These are phyloP conservation scores for Xanthoconium separans DNA, from an alignment of 1,284 basidiomycete species.

Conservation along the genomic window DNA sequence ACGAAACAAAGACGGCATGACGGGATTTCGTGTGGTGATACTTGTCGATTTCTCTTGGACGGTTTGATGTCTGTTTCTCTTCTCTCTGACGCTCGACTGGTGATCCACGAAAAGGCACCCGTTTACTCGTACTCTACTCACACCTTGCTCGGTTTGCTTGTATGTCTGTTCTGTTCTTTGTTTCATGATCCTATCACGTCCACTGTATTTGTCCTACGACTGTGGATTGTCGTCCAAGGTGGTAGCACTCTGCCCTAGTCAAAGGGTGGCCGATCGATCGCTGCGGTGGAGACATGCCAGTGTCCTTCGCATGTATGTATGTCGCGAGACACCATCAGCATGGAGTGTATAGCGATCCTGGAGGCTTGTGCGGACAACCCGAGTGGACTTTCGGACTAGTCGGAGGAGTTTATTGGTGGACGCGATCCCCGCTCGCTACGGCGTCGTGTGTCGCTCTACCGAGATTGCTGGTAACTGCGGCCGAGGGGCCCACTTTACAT, in stretches of 20 bases:
- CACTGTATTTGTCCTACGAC: slow-evolving; percentile 10
- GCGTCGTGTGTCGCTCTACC: neutral
- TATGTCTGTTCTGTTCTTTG: neutral
- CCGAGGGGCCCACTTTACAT: neutral
- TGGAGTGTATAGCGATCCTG: neutral
- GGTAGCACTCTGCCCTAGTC: neutral
- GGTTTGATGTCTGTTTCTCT: neutral
- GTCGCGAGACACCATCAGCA: neutral
- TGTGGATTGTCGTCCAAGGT: neutral
- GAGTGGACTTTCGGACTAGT: neutral
- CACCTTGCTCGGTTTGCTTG: slow-evolving; percentile 4
- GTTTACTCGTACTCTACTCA: slow-evolving; percentile 18
- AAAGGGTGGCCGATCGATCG: slow-evolving; percentile 7
- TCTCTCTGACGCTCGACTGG: slow-evolving; percentile 7
- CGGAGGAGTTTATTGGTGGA: no score
- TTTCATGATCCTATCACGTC: slow-evolving; percentile 8
- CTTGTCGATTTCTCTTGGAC: slow-evolving; percentile 5
- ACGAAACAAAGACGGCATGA: slow-evolving; percentile 9
- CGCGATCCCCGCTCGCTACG: neutral
- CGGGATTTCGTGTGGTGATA: slow-evolving; percentile 16
- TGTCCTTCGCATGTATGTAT: neutral
- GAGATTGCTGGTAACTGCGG: neutral
- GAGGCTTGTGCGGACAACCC: no score
- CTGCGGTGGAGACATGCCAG: neutral
- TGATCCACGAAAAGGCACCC: slow-evolving; percentile 13